Evolutionary conservation across 2,329 filamentous ascomycete species (phyloP), one percentile per base, ranked within the genome.

Genomic region (Aspergillus clavatus): DNA sequence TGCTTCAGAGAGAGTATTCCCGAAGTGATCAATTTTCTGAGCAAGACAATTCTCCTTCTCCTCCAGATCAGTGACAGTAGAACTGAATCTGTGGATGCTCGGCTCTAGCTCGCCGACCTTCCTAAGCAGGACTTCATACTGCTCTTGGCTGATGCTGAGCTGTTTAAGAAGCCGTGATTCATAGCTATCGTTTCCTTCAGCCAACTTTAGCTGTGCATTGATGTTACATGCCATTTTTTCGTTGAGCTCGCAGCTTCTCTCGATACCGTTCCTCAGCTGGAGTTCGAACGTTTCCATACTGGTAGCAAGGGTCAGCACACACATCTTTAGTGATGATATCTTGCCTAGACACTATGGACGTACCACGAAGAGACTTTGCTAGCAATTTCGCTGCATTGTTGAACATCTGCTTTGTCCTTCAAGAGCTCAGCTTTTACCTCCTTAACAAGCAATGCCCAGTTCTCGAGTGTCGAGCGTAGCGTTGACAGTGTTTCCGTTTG

Each of bases 11-110:
- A 66, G 42, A 6, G 38, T 56, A 7, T 42, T 36, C 21, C 42
- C 29, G 12, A 66, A 45, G 1, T 36, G 43, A 19, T 45, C 42
- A 23, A 70, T 59, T n/a, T 66, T 62, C 1, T 57, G 43, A 4
- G 48, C 49, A 24, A 72, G 63, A 8, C 49, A 51, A 4, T 26
- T 27, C 37, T 60, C 60, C 12, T 56, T 53, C 7, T 53, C 24
- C 5, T 47, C 47, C 7, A 63, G 40, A n/a, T 41, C 54, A 10
- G 59, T 46, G 11, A 67, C 33, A 4, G 51, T 54, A 3, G n/a
- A 26, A 10, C 31, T 38, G 1, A 66, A 44, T 12, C 36, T 48
- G 4, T 45, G 43, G 12, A 66, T 38, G 3, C 31, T 49, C n/a
- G 55, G 48, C 16, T 54, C 45, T 11, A 59, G 21, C 4, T 7